Evolutionary conservation across 768 basidiomycete species (phyloP).

Genomic region (Mycena maculata): DNA sequence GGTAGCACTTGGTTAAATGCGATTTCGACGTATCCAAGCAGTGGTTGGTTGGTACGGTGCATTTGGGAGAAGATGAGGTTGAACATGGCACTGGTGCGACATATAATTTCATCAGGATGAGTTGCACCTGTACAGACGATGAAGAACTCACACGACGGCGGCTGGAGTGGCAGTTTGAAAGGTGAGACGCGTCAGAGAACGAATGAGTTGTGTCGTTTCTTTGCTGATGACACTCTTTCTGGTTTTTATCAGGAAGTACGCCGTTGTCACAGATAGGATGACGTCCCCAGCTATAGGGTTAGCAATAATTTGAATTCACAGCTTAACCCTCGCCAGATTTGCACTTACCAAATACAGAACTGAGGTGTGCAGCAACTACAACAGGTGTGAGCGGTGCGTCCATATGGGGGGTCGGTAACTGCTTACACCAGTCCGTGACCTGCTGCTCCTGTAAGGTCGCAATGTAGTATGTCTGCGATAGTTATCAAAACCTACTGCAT

Average conservation of each 20-base stretch:
- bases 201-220: background rate
- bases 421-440: constrained; percentile 20
- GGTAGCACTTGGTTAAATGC: constrained; percentile 21
- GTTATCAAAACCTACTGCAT: background rate
- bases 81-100: constrained; percentile 17
- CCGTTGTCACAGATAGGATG: constrained; percentile 14
- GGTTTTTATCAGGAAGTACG: constrained; percentile 16
- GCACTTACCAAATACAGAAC: constrained; percentile 19
- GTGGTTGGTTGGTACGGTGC: background rate
- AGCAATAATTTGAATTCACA: background rate
- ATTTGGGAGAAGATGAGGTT: constrained; percentile 25
- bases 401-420: background rate
- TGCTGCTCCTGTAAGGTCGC: background rate
- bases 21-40: constrained; percentile 6
- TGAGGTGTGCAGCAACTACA: constrained; percentile 28
- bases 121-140: background rate
- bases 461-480: constrained; percentile 26
- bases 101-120: background rate
- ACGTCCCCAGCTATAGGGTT: constrained; percentile 20
- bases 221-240: background rate
- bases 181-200: constrained; percentile 13
- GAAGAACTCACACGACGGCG: constrained; percentile 10
- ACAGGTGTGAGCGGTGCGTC: background rate
- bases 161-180: constrained; percentile 28
- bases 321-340: background rate